Evolutionary conservation across 176 grass and related monocot genomes (phyloP).

Genomic region (Bonia amplexicaulis): DNA sequence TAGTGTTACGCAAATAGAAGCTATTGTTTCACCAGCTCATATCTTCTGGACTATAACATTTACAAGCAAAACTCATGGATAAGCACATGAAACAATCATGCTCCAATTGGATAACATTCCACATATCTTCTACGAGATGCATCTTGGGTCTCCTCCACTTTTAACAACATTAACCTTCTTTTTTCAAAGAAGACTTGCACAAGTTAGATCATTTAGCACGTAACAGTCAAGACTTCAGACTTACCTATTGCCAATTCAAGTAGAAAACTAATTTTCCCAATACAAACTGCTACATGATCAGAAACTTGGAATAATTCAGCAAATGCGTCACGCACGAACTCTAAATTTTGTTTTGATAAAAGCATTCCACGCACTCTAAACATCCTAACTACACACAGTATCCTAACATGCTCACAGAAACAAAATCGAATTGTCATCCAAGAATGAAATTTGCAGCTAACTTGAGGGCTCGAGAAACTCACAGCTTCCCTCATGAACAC

Average conservation of each 20-base stretch:
- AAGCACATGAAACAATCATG: neutral
- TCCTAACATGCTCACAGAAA: neutral
- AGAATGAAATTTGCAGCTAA: neutral
- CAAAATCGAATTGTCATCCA: neutral
- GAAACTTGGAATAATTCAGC: neutral
- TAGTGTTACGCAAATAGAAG: conserved; percentile 3
- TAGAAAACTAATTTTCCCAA: neutral
- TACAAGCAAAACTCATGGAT: neutral
- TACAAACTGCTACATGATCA: neutral
- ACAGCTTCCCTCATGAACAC: conserved; percentile 90
- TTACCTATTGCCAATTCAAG: neutral
- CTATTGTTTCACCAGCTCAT: neutral
- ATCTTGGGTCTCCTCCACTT: neutral
- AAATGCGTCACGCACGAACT: neutral
- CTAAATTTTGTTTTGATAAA: neutral
- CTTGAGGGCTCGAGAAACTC: conserved; percentile 29
- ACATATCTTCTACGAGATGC: neutral
- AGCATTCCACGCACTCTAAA: neutral
- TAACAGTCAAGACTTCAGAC: neutral
- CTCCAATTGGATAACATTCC: neutral
- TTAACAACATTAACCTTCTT: neutral
- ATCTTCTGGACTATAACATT: neutral
- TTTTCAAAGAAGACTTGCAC: neutral
- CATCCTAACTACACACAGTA: neutral
- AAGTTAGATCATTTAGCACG: neutral